phyloP scores from a whole-genome alignment of 202 grass and related monocot genomes.

The Hordeum pubiflorum region DNA sequence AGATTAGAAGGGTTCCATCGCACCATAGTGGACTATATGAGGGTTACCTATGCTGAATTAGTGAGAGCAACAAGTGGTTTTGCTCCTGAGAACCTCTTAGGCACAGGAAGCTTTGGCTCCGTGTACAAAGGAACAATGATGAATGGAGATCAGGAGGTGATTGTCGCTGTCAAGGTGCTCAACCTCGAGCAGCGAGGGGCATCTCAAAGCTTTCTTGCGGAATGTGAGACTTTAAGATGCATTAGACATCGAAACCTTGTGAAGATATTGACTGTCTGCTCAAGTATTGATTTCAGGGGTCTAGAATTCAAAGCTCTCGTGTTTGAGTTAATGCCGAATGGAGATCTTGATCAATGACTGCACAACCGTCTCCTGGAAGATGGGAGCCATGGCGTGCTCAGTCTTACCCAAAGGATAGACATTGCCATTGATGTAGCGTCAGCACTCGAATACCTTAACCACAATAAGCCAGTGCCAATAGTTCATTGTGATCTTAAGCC shows the following conservation, averaged over 20 bases:
- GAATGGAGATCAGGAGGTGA: neutral
- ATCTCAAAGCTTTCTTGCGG: conserved; percentile 27
- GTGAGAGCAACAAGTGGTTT: conserved; percentile 32
- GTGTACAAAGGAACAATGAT: conserved; percentile 29
- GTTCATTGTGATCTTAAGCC: conserved; percentile 16
- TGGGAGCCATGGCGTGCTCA: neutral
- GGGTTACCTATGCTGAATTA: conserved; percentile 40
- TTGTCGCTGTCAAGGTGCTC: conserved; percentile 14
- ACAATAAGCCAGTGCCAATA: neutral
- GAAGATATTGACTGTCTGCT: conserved; percentile 18
- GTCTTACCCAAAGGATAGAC: neutral
- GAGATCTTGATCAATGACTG: conserved; percentile 24
- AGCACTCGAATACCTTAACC: neutral
- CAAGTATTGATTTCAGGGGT: conserved; percentile 24
- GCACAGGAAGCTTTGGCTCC: conserved; percentile 32
- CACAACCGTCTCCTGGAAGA: neutral
- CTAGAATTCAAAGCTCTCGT: conserved; percentile 27
- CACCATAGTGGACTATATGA: conserved; percentile 1
- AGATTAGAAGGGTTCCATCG: neutral
- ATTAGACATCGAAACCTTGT: conserved; percentile 29
- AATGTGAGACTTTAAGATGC: conserved; percentile 20
- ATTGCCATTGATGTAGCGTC: conserved; percentile 2
- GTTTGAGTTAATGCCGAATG: conserved; percentile 24
- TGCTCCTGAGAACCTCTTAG: conserved; percentile 13
- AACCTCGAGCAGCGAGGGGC: conserved; percentile 10